Base-by-base conservation (phyloP, 2,329 filamentous ascomycete genomes). In the Alternaria sp. region DNA sequence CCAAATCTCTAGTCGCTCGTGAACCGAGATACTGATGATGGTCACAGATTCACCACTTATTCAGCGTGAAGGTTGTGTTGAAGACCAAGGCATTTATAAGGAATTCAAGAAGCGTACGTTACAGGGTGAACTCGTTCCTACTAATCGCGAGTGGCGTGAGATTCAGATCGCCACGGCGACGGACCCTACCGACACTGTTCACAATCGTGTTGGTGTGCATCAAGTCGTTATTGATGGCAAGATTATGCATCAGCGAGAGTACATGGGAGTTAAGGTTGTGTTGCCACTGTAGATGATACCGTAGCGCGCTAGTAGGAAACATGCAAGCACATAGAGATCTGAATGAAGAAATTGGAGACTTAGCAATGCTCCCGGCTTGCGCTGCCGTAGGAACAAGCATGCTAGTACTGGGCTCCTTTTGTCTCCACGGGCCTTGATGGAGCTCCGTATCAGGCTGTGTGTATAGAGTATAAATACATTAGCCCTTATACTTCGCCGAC, bases 181-280 rank as follows among this genome's bases (percentile, higher is more conserved):
- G 3, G 67, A 69, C n/a, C 65, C 67, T 13, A 69, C 67, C 1
- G 67, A 69, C 42, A 65, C 61, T 10, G 56, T 58, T 5, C 63
- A 68, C 37, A 69, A 69, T 37, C 63, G 65, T 4, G 67, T 69
- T 26, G 65, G 67, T 28, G 67, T 69, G 26, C 67, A 69, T n/a
- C 65, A 67, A 51, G 50, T 58, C 1, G 58, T 69, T 11, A 65
- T 69, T 14, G 50, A 69, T 50, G 65, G 65, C 0, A 69, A 69
- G 56, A 46, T 68, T 6, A 68, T 69, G 67, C 67, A 48, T 34
- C 33, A 34, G 33, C 33, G 33, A 34, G 67, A 69, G 46, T 69
- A 69, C 49, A 67, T 67, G 67, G 66, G 67, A 29, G 58, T 69
- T 29, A 67, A 67, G 54, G 65, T 69, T 54, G 65, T 67, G 11